phyloP scores from a whole-genome alignment of 345 rosid species.

The Eucalyptus cladocalyx region DNA sequence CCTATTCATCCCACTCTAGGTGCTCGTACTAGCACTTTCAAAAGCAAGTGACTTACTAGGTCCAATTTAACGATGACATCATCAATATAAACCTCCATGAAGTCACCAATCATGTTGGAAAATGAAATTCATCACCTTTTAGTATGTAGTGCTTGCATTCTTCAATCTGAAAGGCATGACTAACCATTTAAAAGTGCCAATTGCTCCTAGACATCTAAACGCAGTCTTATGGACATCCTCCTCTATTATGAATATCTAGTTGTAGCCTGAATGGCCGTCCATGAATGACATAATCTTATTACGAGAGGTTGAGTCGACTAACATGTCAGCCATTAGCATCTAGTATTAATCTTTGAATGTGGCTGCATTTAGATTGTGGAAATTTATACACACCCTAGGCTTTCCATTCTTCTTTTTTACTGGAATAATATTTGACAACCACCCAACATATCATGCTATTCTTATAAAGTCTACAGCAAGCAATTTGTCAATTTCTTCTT shows the following conservation, averaged over 20 bases:
- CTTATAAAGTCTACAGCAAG: not conserved
- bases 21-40: no score
- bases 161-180: not conserved
- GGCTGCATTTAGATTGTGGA: not conserved
- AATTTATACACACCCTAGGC: not conserved
- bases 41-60: not conserved
- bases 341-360: not conserved
- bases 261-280: not conserved
- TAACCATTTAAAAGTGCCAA: not conserved
- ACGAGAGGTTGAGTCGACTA: not conserved
- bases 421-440: not conserved
- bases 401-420: not conserved
- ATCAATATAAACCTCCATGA: not conserved
- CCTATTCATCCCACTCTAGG: no score
- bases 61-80: not conserved
- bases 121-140: not conserved
- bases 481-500: not conserved
- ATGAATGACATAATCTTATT: not conserved
- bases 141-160: not conserved
- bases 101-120: not conserved
- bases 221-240: not conserved
- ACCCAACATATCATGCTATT: not conserved
- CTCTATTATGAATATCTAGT: not conserved
- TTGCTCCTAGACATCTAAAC: not conserved
- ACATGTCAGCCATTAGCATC: not conserved